Conservation (phyloP, 345 rosid species). For the Firmiana major region DNA sequence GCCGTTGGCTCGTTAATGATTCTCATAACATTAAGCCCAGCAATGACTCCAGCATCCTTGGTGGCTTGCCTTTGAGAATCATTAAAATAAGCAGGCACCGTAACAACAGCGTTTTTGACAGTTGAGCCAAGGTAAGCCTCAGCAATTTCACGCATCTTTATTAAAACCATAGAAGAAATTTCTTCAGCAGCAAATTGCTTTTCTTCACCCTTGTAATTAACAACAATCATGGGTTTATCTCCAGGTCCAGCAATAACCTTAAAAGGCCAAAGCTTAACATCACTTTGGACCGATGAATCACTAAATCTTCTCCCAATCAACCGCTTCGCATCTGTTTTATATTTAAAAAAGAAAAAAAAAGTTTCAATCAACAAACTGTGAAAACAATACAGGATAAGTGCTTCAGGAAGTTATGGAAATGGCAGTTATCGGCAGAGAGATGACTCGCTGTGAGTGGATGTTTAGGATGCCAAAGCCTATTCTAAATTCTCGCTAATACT, state of each 20-base stretch:
- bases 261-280: constrained; percentile 22
- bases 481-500: too few species aligned
- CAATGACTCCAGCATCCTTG: constrained; percentile 14
- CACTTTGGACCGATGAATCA: background rate
- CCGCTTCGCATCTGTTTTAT: background rate
- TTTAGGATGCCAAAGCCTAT: too few species aligned
- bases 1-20: constrained; percentile 56
- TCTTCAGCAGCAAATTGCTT: constrained; percentile 33
- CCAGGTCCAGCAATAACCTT: constrained; percentile 24
- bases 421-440: too few species aligned
- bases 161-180: constrained; percentile 48
- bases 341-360: too few species aligned
- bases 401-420: too few species aligned
- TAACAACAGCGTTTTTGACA: constrained; percentile 62
- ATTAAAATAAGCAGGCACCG: constrained; percentile 72
- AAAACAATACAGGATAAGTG: too few species aligned
- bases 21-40: constrained; percentile 9
- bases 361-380: too few species aligned
- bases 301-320: constrained; percentile 1
- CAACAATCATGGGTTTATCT: constrained; percentile 28
- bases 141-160: constrained; percentile 46
- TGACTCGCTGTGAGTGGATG: too few species aligned
- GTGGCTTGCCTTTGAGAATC: constrained; percentile 43
- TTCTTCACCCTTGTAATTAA: constrained; percentile 23
- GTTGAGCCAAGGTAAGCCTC: constrained; percentile 47